These are phyloP conservation scores for Naganishia sp. DNA, from an alignment of 1,284 basidiomycete genomes.

Conservation along the genomic window DNA sequence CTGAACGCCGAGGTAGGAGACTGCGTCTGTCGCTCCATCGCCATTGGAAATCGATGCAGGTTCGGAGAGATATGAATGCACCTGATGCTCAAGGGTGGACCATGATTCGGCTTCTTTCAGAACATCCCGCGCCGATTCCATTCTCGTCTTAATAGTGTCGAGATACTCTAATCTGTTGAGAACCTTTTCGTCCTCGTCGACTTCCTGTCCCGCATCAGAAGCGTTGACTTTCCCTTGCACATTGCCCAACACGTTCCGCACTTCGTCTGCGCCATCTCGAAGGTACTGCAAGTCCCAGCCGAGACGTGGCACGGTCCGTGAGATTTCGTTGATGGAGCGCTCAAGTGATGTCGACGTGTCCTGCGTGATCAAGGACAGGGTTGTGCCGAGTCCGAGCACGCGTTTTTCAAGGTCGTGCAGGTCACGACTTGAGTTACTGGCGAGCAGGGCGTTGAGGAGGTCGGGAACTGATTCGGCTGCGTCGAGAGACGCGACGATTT, in stretches of 20 bases:
- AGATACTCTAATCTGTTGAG: slow-evolving; percentile 74
- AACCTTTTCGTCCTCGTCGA: slow-evolving; percentile 49
- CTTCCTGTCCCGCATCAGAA: background rate
- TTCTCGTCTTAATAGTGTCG: slow-evolving; percentile 76
- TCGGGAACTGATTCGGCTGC: slow-evolving; percentile 44
- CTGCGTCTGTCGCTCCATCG: background rate
- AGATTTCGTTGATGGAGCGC: slow-evolving; percentile 83
- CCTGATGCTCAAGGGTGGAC: slow-evolving; percentile 88
- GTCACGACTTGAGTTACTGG: slow-evolving; percentile 42
- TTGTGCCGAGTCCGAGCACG: slow-evolving; percentile 69
- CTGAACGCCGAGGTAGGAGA: slow-evolving; percentile 57
- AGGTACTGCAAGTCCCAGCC: slow-evolving; percentile 94
- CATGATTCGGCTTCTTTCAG: slow-evolving; percentile 88
- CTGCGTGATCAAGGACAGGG: slow-evolving; percentile 77
- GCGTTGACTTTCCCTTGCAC: slow-evolving; percentile 54
- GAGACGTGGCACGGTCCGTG: slow-evolving; percentile 79
- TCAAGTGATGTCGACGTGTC: slow-evolving; percentile 83
- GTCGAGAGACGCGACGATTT: slow-evolving; percentile 49
- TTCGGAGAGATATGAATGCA: slow-evolving; percentile 72
- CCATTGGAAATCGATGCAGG: slow-evolving; percentile 57
- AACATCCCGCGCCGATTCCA: slow-evolving; percentile 82
- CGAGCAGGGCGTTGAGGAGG: slow-evolving; percentile 48
- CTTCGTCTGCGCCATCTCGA: slow-evolving; percentile 77
- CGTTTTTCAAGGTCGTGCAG: slow-evolving; percentile 71
- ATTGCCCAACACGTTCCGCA: slow-evolving; percentile 65